phyloP scores from a whole-genome alignment of 495 filamentous ascomycete genomes.

The Penicillium bialowiezense region DNA sequence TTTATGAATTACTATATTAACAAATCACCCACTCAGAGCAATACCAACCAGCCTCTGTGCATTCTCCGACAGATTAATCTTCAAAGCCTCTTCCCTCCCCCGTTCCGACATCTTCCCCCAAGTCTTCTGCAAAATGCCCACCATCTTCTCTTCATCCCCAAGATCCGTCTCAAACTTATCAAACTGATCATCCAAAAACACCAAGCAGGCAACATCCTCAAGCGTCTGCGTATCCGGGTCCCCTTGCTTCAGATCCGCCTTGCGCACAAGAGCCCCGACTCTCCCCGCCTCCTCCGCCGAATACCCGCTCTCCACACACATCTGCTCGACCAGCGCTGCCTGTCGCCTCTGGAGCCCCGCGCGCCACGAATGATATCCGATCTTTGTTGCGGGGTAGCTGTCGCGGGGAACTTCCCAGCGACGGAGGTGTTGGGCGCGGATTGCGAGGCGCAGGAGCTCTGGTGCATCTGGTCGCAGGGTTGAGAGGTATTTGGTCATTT shows the following conservation, averaged over 20 bases:
- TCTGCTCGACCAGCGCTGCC: constrained; percentile 56
- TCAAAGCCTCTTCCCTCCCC: constrained; percentile 65
- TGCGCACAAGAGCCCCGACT: constrained; percentile 60
- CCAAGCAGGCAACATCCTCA: constrained; percentile 82
- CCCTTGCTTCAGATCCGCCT: constrained; percentile 57
- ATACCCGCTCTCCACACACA: constrained; percentile 53
- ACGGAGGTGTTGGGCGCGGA: constrained; percentile 77
- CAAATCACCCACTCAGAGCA: constrained; percentile 5
- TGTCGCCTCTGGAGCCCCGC: constrained; percentile 66
- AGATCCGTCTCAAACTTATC: constrained; percentile 65
- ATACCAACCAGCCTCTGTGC: constrained; percentile 52
- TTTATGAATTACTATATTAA: too few species aligned
- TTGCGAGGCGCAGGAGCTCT: constrained; percentile 64
- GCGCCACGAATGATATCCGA: constrained; percentile 76
- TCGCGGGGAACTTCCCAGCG: constrained; percentile 76
- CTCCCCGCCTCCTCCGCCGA: constrained; percentile 43
- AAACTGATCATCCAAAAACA: constrained; percentile 83
- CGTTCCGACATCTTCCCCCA: constrained; percentile 76
- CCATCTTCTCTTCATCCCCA: constrained; percentile 69
- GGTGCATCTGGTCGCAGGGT: constrained; percentile 54
- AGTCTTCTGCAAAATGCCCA: constrained; percentile 73
- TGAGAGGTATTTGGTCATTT: constrained; percentile 70
- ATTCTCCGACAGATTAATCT: constrained; percentile 59
- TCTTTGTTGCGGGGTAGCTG: constrained; percentile 64
- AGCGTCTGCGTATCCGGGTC: constrained; percentile 68